Percentiles rank a stretch among this genome's conserved stretches.
These are phyloP conservation scores for Tricholoma bakamatsutake DNA, from an alignment of 768 basidiomycete species.

Conservation along the genomic window DNA sequence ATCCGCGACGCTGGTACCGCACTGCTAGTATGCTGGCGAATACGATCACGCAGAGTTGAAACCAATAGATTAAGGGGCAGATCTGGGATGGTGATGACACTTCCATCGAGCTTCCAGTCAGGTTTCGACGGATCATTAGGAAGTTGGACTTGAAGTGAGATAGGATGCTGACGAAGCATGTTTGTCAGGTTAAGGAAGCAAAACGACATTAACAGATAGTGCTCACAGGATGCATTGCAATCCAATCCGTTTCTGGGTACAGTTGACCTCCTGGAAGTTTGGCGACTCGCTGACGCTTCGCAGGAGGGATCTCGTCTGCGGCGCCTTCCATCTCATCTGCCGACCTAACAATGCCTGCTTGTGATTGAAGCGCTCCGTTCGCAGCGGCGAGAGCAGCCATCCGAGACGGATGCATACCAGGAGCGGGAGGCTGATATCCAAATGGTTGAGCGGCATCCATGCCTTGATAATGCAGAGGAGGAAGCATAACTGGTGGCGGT, in stretches of 20 bases:
- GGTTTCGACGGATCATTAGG: constrained; percentile 79
- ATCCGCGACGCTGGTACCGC: constrained; percentile 77
- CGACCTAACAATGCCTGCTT: constrained; percentile 68
- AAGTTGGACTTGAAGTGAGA: constrained; percentile 79
- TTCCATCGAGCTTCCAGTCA: constrained; percentile 91
- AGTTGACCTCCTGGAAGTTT: constrained; percentile 80
- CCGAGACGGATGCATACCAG: constrained; percentile 66
- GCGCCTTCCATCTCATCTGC: constrained; percentile 78
- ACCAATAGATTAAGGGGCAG: constrained; percentile 81
- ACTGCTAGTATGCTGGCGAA: constrained; percentile 72
- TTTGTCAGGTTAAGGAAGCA: background rate
- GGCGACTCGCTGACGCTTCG: constrained; percentile 84
- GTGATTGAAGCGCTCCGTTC: constrained; percentile 44
- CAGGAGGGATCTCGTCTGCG: constrained; percentile 62
- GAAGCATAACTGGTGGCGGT: constrained; percentile 73
- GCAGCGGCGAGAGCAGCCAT: constrained; percentile 54
- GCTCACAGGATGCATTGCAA: constrained; percentile 78
- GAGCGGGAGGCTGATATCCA: constrained; percentile 65
- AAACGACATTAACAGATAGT: constrained; percentile 3
- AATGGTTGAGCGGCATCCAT: constrained; percentile 72
- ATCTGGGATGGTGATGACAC: constrained; percentile 70
- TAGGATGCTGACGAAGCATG: constrained; percentile 56
- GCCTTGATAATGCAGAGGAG: constrained; percentile 81
- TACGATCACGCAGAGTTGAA: constrained; percentile 86
- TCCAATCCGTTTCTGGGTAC: constrained; percentile 89